A percentile compares a stretch with the other conserved stretches of the same genome.
Conservation (phyloP, 441 rosid genomes). For the Sinapis alba region DNA sequence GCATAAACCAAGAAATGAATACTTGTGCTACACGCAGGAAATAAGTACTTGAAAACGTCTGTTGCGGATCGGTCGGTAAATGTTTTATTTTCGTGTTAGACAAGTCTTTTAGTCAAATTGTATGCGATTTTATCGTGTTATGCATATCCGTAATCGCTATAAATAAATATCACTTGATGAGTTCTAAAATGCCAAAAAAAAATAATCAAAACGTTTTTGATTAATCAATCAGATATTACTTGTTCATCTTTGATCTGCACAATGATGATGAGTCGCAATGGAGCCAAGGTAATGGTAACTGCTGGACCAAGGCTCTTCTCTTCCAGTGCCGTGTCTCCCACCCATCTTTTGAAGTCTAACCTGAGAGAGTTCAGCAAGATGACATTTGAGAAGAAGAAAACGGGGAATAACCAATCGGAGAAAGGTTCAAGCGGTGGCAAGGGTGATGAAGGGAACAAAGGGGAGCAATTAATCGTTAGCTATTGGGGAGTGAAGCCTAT, state of each 20-base stretch:
- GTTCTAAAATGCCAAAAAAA: conserved; percentile 2
- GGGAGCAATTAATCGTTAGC: conserved; percentile 46
- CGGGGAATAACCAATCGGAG: conserved; percentile 8
- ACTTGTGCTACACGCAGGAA: not conserved
- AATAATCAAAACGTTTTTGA: not conserved
- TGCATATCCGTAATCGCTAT: conserved; percentile 13
- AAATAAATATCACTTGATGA: conserved; percentile 14
- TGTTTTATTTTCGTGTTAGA: conserved; percentile 22
- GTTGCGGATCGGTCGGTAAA: conserved; percentile 12
- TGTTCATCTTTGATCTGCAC: conserved; percentile 6
- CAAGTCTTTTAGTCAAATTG: conserved; percentile 29
- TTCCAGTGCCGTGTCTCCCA: not conserved
- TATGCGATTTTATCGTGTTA: conserved; percentile 30
- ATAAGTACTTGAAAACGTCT: not conserved
- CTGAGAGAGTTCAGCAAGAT: conserved; percentile 43
- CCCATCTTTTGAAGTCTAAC: conserved; percentile 5
- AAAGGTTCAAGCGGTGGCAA: not conserved
- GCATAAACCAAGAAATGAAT: not conserved
- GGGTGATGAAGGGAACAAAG: conserved; percentile 14
- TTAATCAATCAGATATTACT: not conserved
- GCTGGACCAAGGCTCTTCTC: conserved; percentile 9
- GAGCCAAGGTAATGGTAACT: conserved; percentile 33
- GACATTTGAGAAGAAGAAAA: conserved; percentile 42
- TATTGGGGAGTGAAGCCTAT: conserved; percentile 74
- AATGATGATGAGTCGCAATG: conserved; percentile 41